phyloP scores from a whole-genome alignment of 176 grass and related monocot genomes.

The Canna indica region DNA sequence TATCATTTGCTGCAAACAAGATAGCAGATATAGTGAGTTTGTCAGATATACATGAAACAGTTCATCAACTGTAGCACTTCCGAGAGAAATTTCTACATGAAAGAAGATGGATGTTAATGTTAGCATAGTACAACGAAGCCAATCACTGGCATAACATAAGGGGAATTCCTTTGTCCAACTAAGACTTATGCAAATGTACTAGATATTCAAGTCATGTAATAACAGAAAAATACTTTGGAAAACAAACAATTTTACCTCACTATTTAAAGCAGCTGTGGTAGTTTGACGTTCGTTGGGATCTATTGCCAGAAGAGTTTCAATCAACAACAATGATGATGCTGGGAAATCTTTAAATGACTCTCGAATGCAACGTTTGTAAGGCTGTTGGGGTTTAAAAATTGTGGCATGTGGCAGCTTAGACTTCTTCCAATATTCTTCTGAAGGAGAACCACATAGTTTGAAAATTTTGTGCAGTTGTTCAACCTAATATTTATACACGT shows the following conservation, averaged over 20 bases:
- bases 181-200: no score
- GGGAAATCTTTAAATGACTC: slow-evolving; percentile 5
- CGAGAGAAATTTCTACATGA: no score
- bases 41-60: no score
- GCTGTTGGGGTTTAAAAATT: slow-evolving; percentile 7
- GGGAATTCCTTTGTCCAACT: no score
- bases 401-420: slow-evolving; percentile 5
- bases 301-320: slow-evolving; percentile 5
- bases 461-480: slow-evolving; percentile 7
- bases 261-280: slow-evolving; percentile 1
- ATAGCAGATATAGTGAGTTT: no score
- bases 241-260: neutral
- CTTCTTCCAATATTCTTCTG: slow-evolving; percentile 13
- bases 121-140: no score
- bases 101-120: no score
- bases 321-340: neutral
- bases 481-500: neutral
- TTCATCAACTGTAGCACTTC: no score
- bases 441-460: slow-evolving; percentile 8
- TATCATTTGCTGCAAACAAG: no score
- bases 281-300: neutral
- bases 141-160: no score
- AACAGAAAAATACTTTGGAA: neutral
- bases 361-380: neutral
- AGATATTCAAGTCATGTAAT: neutral